Evolutionary conservation across 306 rosid genomes (phyloP), one percentile per base, ranked within the genome.

Genomic region (Canavalia gladiata): DNA sequence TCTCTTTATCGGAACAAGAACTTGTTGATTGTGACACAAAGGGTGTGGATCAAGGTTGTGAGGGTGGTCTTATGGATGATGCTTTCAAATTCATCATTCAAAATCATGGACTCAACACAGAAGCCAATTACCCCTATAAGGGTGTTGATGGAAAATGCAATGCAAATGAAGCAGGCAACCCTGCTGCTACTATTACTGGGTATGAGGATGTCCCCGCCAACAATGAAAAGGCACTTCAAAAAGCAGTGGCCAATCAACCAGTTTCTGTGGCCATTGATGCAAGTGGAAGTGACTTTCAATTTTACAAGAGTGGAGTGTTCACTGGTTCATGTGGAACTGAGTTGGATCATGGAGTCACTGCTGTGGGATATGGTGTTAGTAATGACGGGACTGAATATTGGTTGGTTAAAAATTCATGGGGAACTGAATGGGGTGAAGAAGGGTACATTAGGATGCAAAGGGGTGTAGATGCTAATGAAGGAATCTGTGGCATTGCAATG

Each of bases 341-440:
- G 1, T 73, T 87, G 6, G 88, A 87, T 28, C 93, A 90, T 25
- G 85, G 86, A 18, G 88, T 89, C 18, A 81, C 90, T 3, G 86
- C 80, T 0, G 80, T 88, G 41, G 92, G 87, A 7, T 87, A 85
- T 56, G 89, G 86, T 18, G 50, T 72, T 0, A 55, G 67, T 57
- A 56, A 68, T 11, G 86, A 86, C 60, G 88, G 90, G n/a, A 84
- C 79, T 0, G 54, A 80, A 67, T 89, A 83, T 75, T 89, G 89
- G 91, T 10, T 87, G 58, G 83, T 86, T 37, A 89, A 87, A 78
- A 89, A 89, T 60, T 87, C 92, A 0, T 89, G 88, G 89, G 88
- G 92, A 18, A 29, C 76, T 0, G 8, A 59, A 0, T 87, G 92
- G 92, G 92, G 90, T 10, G 90, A 89, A 62, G 18, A 77, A n/a